Base-by-base conservation (phyloP, 495 filamentous ascomycete species). In the Penicillium cosmopolitanum region DNA sequence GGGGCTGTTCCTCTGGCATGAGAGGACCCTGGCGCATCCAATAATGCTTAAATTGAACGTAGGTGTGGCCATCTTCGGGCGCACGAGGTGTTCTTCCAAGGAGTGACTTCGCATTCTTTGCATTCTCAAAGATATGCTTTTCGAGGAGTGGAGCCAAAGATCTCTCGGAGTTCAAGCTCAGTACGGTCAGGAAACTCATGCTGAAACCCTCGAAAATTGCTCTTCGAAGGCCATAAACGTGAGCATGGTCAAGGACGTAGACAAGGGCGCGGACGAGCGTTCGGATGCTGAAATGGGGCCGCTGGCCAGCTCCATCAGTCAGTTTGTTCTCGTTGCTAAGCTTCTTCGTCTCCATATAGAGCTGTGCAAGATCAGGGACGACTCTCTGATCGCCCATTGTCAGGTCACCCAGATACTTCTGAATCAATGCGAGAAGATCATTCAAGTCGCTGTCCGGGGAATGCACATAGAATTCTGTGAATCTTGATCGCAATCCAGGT, bases 141-240 rank as follows among this genome's bases (percentile, higher is more conserved):
- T 95, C 87, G 48, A 98, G 91, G 11, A 96, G 72, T 1, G 94
- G 90, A 46, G 87, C 76, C 13, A 98, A 77, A n/a, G 89, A 77
- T 48, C 80, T 77, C 63, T 94, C 91, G 0, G 94, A 97, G 23
- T 87, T 82, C 66, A 82, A 79, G 64, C 93, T 85, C 16, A 99
- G 78, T 19, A 96, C 80, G 0, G 96, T 98, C 36, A 96, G 75
- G 61, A 98, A 99, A 58, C 92, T 92, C 96, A 99, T 98, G n/a
- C 89, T 93, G 71, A 97, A 98, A 0, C 96, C 96, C 76, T 99
- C 96, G 65, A 89, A 97, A 7, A 97, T 74, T 25, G 93, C 89
- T 61, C 96, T 78, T 8, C 95, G 86, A 34, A 98, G 76, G n/a
- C 91, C 92, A 75, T 96, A 98, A 4, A 89, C 82, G 4, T 93